Conservation (phyloP, 306 rosid species). For the Dalbergia cochinchinensis region DNA sequence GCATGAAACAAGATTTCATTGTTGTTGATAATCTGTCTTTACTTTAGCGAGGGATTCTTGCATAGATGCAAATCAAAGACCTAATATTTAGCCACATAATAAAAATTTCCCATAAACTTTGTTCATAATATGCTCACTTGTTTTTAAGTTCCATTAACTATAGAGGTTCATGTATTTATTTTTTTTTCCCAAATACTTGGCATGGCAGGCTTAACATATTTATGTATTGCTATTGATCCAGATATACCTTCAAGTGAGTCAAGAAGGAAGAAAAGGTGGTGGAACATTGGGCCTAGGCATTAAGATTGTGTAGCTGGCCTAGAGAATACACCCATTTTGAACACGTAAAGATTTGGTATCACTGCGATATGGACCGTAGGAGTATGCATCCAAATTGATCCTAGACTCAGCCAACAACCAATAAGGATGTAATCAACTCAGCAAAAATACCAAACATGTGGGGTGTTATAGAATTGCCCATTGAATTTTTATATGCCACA, state of each 20-base stretch:
- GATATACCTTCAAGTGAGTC: constrained; percentile 64
- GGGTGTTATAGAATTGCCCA: constrained; percentile 33
- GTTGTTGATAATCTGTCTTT: constrained; percentile 5
- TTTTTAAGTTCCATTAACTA: background rate
- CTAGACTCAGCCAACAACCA: constrained; percentile 25
- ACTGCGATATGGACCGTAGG: constrained; percentile 27
- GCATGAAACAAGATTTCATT: background rate
- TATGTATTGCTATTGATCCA: constrained; percentile 46
- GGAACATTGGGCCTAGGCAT: constrained; percentile 79
- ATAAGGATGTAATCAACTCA: constrained; percentile 44
- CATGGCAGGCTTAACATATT: constrained; percentile 3
- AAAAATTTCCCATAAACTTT: too few species aligned
- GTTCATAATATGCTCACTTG: background rate
- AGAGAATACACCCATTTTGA: background rate
- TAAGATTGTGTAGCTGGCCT: constrained; percentile 43
- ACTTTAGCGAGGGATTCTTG: background rate
- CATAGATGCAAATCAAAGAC: background rate
- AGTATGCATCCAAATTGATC: constrained; percentile 39
- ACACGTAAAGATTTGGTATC: constrained; percentile 7
- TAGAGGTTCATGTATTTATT: background rate
- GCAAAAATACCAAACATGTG: constrained; percentile 39
- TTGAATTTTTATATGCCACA: constrained; percentile 18
- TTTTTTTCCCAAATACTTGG: background rate
- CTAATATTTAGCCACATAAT: background rate
- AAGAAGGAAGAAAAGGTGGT: constrained; percentile 83